A percentile compares a stretch with the other conserved stretches of the same genome.
phyloP scores from a whole-genome alignment of 2,329 filamentous ascomycete species.

The Mycosphaerella arachidis region DNA sequence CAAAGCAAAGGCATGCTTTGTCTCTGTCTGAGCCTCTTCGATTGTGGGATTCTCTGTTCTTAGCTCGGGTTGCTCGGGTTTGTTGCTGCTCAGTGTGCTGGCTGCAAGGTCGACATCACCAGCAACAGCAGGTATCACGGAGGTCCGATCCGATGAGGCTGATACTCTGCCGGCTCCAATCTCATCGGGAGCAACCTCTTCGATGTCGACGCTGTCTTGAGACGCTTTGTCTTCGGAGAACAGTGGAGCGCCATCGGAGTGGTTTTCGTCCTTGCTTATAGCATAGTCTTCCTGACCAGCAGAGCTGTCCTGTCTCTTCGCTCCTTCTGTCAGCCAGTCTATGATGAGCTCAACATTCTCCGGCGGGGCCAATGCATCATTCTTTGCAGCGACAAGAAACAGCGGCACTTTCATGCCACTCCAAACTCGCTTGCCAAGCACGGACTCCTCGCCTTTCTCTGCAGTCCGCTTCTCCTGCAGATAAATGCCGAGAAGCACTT shows the following conservation, averaged over 20 bases:
- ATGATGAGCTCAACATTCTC: slow-evolving; percentile 66
- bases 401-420: slow-evolving; percentile 66
- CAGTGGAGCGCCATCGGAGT: too few relatives aligned
- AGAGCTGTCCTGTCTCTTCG: slow-evolving; percentile 4
- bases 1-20: slow-evolving; percentile 45
- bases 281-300: not conserved
- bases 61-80: not conserved
- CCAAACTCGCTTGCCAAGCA: slow-evolving; percentile 71
- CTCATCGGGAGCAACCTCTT: slow-evolving; percentile 9
- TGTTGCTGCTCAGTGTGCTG: slow-evolving; percentile 1
- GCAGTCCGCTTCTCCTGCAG: slow-evolving; percentile 7
- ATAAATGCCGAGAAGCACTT: slow-evolving; percentile 67
- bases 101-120: slow-evolving; percentile 10
- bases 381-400: slow-evolving; percentile 71
- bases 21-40: slow-evolving; percentile 16
- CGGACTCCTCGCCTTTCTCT: slow-evolving; percentile 40
- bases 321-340: slow-evolving; percentile 29
- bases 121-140: slow-evolving; percentile 2
- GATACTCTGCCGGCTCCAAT: not conserved
- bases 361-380: slow-evolving; percentile 71
- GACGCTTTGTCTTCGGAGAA: not conserved
- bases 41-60: slow-evolving; percentile 7
- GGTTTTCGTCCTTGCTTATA: not conserved
- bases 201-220: not conserved
- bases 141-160: not conserved